Evolutionary conservation across 495 filamentous ascomycete genomes (phyloP), one percentile per base, ranked within the genome.

Genomic region (Antarctomyces pellizariae): DNA sequence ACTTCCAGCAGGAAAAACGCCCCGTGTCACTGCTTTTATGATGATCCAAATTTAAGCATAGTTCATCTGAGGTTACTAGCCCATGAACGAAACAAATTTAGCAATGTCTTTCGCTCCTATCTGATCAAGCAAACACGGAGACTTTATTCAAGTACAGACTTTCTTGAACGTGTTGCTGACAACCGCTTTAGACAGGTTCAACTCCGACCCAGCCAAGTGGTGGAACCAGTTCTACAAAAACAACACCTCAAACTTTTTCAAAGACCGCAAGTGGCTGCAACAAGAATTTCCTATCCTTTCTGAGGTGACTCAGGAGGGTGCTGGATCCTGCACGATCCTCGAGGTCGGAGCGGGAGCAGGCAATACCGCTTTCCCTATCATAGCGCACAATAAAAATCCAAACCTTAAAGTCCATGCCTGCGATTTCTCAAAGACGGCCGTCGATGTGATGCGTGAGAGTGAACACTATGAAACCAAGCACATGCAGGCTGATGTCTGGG

Each of bases 171-270:
- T 10, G 18, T n/a, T 12, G 24, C 23, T 31, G 11, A 26, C 24
- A 8, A 29, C n/a, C n/a, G n/a, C n/a, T 20, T 6, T 30, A 65
- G 60, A 48, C 25, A 71, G 77, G 28, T 91, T 93, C 64, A 93
- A 92, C 47, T 49, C 53, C 16, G 66, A 86, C 31, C 86, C 86
- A 3, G 79, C 71, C 6, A 90, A 76, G 47, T 93, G 79, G 75
- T 95, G 84, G 84, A 78, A 95, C 40, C 55, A 68, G 22, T 97
- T 97, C 54, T 97, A 97, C 54, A 72, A 74, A 45, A 83, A 91
- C 49, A 93, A 97, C 50, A 75, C 71, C 4, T 59, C 66, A 29
- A 92, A 93, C 45, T 97, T 97, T 54, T 97, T 97, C 70, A 95
- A 97, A 51, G 71, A 97, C 39, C 70, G 86, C 25, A 93, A 93